A percentile compares a stretch with the other conserved stretches of the same genome.
Evolutionary conservation across 768 basidiomycete species (phyloP).

Genomic region (Gymnopilus dilepis): DNA sequence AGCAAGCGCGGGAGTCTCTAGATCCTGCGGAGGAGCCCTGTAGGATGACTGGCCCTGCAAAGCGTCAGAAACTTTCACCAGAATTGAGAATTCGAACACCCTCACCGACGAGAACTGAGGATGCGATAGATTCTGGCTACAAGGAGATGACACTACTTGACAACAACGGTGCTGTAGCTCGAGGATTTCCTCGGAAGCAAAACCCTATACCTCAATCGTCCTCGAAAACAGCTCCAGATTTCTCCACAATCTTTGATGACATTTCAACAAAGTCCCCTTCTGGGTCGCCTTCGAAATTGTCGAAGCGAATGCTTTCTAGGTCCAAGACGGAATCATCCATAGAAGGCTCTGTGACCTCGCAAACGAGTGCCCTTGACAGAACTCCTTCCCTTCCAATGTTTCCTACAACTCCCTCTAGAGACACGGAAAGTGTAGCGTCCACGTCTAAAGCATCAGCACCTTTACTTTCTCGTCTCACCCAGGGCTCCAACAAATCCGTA

Average conservation of each 20-base stretch:
- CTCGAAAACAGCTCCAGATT: constrained; percentile 42
- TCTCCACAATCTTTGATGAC: constrained; percentile 52
- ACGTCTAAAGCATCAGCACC: constrained; percentile 27
- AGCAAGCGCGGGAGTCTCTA: constrained; percentile 11
- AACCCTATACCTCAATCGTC: constrained; percentile 11
- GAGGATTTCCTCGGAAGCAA: constrained; percentile 27
- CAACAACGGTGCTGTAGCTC: constrained; percentile 19
- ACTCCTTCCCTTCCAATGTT: constrained; percentile 45
- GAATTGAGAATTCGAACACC: constrained; percentile 17
- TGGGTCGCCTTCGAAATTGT: constrained; percentile 48
- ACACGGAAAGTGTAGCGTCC: constrained; percentile 17
- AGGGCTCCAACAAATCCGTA: constrained; percentile 37
- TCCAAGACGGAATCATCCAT: constrained; percentile 67
- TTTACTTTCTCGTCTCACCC: constrained; percentile 32
- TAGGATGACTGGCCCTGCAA: constrained; percentile 17
- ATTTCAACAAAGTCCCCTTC: constrained; percentile 33
- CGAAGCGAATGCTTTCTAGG: constrained; percentile 75
- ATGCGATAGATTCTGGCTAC: constrained; percentile 12
- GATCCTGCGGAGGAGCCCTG: constrained; percentile 11
- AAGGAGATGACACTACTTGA: constrained; percentile 13
- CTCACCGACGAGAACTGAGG: constrained; percentile 22
- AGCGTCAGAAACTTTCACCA: constrained; percentile 33
- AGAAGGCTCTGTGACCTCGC: constrained; percentile 30
- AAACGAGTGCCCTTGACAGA: constrained; percentile 28
- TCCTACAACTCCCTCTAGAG: constrained; percentile 34